Base-by-base conservation (phyloP, 352 stramenopile species). In the Pythium coloratum region DNA sequence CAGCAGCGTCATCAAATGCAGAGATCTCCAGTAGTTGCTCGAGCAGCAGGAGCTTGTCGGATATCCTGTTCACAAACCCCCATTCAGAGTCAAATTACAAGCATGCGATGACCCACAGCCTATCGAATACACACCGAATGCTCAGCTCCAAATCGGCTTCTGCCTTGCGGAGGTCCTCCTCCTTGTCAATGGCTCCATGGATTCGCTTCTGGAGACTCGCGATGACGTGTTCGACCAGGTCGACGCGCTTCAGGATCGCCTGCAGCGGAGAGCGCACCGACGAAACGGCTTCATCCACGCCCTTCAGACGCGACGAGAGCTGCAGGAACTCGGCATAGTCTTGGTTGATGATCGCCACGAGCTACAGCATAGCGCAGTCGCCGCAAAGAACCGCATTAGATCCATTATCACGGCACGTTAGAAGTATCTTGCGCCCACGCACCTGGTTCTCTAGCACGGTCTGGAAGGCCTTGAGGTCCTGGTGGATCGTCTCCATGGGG, bases 271-370 rank as follows among this genome's bases (percentile, higher is more conserved):
- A 69, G 32, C 85, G 84, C 36, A 96, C 81, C 12, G 85, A 92
- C 10, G 84, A 89, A 18, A 95, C 87, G 24, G 88, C 86, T 62
- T 92, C 88, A 57, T 96, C 88, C 32, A 96, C 86, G 24, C 85
- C 88, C 66, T 94, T 93, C 32, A 96, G 78, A 70, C 88, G 90
- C 51, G 86, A 90, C 44, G 88, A 96, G 53, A 96, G 82, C 76
- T 96, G 88, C 46, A 96, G 75, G 62, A 96, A 96, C 76, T 96
- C 88, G 53, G 85, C 78, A 63, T 96, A 96, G 72, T 96, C 88
- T 42, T 94, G 78, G 60, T 96, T 93, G 76, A 96, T 96, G 69
- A 96, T 94, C 46, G 85, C 80, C 14, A 96, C 88, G 33, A 96
- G 78, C 76, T 90, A 60, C 10, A 53, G 7, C 9, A 53, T 2